Evolutionary conservation across 2,329 filamentous ascomycete genomes (phyloP).

Genomic region (Fusarium protoensiforme): DNA sequence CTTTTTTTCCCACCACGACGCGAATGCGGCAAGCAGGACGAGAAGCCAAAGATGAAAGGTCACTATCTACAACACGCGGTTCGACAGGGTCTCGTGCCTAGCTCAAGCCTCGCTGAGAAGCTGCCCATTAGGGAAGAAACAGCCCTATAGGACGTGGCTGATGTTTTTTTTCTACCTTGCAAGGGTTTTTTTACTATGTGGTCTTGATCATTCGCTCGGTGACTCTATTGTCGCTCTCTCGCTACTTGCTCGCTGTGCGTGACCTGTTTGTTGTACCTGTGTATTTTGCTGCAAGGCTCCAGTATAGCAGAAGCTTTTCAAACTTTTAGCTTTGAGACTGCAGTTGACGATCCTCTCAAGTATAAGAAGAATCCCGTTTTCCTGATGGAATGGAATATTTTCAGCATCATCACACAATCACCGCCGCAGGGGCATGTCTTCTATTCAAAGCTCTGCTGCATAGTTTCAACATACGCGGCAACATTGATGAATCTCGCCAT

Average conservation of each 20-base stretch:
- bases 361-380: neutral
- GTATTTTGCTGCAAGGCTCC: neutral
- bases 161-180: neutral
- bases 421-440: neutral
- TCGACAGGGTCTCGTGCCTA: conserved; percentile 25
- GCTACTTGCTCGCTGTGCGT: neutral
- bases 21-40: conserved; percentile 9
- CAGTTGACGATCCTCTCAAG: neutral
- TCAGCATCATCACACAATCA: neutral
- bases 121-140: conserved; percentile 7
- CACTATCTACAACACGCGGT: conserved; percentile 17
- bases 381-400: neutral
- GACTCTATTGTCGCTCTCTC: neutral
- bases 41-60: neutral
- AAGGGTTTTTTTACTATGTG: conserved; percentile 5
- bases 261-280: neutral
- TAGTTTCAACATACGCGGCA: neutral
- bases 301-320: neutral
- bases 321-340: neutral
- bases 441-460: neutral
- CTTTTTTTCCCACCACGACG: neutral
- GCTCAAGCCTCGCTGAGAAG: neutral
- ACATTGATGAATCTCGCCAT: conserved; percentile 23
- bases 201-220: neutral
- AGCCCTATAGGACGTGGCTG: conserved; percentile 31